Evolutionary conservation across 2,329 filamentous ascomycete species (phyloP).

Genomic region (Talaromyces sp.): DNA sequence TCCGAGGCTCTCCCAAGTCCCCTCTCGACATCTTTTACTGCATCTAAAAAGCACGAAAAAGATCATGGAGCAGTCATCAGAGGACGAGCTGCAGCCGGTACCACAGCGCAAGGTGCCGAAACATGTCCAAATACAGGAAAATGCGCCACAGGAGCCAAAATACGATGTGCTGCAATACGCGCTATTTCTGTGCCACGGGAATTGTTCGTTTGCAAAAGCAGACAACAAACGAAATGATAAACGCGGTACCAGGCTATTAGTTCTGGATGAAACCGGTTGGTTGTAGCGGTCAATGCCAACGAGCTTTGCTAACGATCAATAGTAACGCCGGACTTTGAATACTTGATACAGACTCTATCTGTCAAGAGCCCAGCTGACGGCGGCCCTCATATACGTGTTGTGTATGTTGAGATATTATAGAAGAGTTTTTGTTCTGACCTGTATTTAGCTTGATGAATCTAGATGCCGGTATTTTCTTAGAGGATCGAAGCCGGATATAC

Average conservation of each 20-base stretch:
- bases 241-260: background rate
- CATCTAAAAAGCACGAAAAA: background rate
- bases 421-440: background rate
- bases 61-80: background rate
- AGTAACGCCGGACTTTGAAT: slow-evolving; percentile 12
- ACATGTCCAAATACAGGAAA: background rate
- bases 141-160: background rate
- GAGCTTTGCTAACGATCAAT: background rate
- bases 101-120: background rate
- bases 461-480: slow-evolving; percentile 8
- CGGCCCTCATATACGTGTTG: slow-evolving; percentile 4
- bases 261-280: slow-evolving; percentile 9
- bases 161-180: slow-evolving; percentile 11
- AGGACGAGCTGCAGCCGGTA: background rate
- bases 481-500: background rate
- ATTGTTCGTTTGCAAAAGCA: slow-evolving; percentile 6
- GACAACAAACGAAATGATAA: background rate
- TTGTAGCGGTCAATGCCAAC: background rate
- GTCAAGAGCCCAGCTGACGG: slow-evolving; percentile 3
- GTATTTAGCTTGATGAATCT: slow-evolving; percentile 5
- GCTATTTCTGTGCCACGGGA: slow-evolving; percentile 15
- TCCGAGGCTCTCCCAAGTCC: background rate
- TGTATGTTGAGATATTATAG: slow-evolving; percentile 1
- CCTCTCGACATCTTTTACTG: background rate
- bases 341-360: slow-evolving; percentile 1